Base-by-base conservation (phyloP, 2,329 filamentous ascomycete species). In the Neonectria magnoliae region DNA sequence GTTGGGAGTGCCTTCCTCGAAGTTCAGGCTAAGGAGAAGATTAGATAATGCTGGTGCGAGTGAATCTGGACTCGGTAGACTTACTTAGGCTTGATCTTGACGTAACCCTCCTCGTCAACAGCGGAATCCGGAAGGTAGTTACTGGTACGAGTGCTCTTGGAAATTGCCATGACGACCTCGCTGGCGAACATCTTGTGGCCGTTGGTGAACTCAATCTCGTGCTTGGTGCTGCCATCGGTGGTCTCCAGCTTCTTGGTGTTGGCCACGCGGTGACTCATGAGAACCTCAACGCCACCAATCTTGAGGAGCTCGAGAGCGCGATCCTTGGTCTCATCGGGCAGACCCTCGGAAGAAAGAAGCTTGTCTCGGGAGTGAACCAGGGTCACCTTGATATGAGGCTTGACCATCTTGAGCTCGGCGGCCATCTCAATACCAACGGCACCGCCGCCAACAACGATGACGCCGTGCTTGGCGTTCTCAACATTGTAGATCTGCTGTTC, bases 371-470 rank as follows among this genome's bases (percentile, higher is more conserved):
- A 94, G 76, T 95, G 93, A 5, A 93, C 87, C 1, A 96, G 85
- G 1, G 88, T 92, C n/a, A 95, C 89, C 44, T 85, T 85, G 58
- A 88, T 81, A 11, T 85, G 73, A 0, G 93, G 91, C 65, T 90
- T 84, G 25, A 89, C 81, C 50, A 87, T 77, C 78, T 94, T 94
- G 58, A 94, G 81, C 79, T 96, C 92, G 1, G 91, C 88, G 0
- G 93, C 91, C 85, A 95, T 93, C 76, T 95, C 92, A 59, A 94
- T 89, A 9, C 93, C 93, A 1, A 94, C 92, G 7, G 92, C 93
- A 54, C 91, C 80, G 68, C 92, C 92, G 18, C 92, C 92, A n/a
- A 95, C 88, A 22, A 95, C 84, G 0, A 92, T 86, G 1, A 94
- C 86, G 1, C 87, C 88, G 20, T 87, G 81, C 5, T 77, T 79